phyloP scores from a whole-genome alignment of 73 alveolate species.

The Paramecium bursaria region DNA sequence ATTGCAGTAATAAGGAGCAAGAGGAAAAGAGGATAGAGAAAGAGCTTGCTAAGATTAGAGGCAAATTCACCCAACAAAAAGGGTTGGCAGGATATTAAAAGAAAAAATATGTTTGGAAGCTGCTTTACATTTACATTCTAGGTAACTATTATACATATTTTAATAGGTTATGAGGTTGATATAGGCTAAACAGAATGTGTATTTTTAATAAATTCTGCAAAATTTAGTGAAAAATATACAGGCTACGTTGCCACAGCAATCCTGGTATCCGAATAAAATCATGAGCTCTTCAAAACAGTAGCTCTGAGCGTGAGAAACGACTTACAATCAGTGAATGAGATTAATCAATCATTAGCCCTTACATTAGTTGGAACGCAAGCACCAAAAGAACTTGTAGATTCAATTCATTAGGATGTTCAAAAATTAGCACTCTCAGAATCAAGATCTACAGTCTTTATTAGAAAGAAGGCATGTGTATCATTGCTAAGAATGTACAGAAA shows the following conservation, averaged over 20 bases:
- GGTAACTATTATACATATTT: conserved; percentile 34
- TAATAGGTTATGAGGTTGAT: conserved; percentile 98
- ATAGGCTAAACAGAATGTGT: conserved; percentile 96
- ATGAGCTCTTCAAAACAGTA: conserved; percentile 84
- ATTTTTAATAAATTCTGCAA: conserved; percentile 91
- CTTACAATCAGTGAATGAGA: conserved; percentile 89
- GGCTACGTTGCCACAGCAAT: conserved; percentile 98
- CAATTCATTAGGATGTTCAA: conserved; percentile 87
- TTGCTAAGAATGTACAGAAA: conserved; percentile 91
- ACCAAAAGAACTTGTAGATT: conserved; percentile 83
- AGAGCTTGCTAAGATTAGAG: conserved; percentile 97
- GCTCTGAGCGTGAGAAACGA: conserved; percentile 93
- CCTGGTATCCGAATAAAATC: conserved; percentile 89
- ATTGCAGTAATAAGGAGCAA: conserved; percentile 96
- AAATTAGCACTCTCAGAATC: conserved; percentile 83
- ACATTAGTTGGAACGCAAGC: conserved; percentile 94
- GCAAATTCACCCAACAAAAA: conserved; percentile 84
- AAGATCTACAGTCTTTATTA: conserved; percentile 83
- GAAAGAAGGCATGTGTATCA: conserved; percentile 94
- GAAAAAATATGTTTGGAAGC: conserved; percentile 98
- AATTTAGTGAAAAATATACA: conserved; percentile 97
- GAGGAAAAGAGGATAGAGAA: conserved; percentile 96
- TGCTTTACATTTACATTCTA: conserved; percentile 83
- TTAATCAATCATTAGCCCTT: conserved; percentile 94
- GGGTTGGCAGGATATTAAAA: conserved; percentile 96